phyloP scores from a whole-genome alignment of 2,329 filamentous ascomycete genomes.

The Cucurbitaria berberidis region DNA sequence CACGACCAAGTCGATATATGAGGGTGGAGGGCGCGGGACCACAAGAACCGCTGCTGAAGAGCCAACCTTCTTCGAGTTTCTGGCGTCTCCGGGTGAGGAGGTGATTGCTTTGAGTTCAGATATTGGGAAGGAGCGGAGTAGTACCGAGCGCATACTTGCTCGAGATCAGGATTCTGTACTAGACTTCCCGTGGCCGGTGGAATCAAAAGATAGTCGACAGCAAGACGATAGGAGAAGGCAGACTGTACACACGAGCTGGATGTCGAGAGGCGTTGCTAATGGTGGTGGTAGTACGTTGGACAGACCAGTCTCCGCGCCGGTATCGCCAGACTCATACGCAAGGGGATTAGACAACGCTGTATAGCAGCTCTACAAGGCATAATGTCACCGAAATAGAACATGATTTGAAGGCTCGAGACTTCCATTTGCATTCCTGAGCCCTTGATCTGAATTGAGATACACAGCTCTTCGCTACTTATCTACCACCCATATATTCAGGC shows the following conservation, averaged over 20 bases:
- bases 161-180: neutral
- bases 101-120: slow-evolving; percentile 4
- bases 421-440: neutral
- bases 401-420: neutral
- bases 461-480: slow-evolving; percentile 26
- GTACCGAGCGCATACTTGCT: neutral
- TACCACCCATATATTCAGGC: slow-evolving; percentile 64
- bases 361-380: neutral
- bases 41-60: neutral
- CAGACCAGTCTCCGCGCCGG: neutral
- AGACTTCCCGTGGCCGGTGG: slow-evolving; percentile 4
- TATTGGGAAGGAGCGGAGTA: neutral
- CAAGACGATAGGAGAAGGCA: neutral
- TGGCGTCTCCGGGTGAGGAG: slow-evolving; percentile 4
- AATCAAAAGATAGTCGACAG: neutral
- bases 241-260: slow-evolving; percentile 5
- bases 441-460: neutral
- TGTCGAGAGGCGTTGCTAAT: neutral
- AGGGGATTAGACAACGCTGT: neutral
- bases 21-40: neutral
- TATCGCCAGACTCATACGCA: neutral
- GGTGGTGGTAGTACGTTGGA: neutral
- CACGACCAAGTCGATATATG: neutral
- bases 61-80: slow-evolving; percentile 2
- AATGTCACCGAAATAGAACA: neutral